Percentiles rank a stretch among this genome's conserved stretches.
Conservation (phyloP, 2,329 filamentous ascomycete species). For the Monosporascus cannonballus region DNA sequence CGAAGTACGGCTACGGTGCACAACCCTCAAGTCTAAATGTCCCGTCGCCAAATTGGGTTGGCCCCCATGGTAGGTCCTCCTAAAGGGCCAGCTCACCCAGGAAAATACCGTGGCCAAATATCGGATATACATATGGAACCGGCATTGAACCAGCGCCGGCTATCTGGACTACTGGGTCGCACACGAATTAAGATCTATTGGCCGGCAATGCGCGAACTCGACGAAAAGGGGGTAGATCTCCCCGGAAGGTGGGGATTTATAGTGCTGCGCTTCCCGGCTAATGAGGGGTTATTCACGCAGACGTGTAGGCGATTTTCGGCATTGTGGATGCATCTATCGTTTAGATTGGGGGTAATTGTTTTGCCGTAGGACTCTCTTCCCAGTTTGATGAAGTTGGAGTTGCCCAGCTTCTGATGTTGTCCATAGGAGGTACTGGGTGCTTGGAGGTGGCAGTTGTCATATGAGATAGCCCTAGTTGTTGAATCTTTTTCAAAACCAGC, state of each 20-base stretch:
- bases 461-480: too few species aligned
- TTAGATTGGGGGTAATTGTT: not conserved
- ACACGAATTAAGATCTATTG: not conserved
- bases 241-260: not conserved
- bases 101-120: not conserved
- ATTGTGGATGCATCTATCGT: not conserved
- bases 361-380: not conserved
- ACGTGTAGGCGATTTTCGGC: not conserved
- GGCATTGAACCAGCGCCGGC: not conserved
- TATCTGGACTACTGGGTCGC: not conserved
- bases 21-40: too few species aligned
- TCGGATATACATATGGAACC: not conserved
- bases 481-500: too few species aligned
- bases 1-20: too few species aligned
- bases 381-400: too few species aligned
- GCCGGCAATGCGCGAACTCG: not conserved
- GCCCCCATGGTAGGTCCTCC: not conserved
- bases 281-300: not conserved
- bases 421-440: too few species aligned
- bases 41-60: not conserved
- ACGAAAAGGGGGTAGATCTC: not conserved
- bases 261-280: not conserved
- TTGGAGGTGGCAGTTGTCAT: too few species aligned
- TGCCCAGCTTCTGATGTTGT: too few species aligned
- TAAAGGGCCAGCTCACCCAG: not conserved